Base-by-base conservation (phyloP, 768 basidiomycete genomes). In the Calocybe cyanea region DNA sequence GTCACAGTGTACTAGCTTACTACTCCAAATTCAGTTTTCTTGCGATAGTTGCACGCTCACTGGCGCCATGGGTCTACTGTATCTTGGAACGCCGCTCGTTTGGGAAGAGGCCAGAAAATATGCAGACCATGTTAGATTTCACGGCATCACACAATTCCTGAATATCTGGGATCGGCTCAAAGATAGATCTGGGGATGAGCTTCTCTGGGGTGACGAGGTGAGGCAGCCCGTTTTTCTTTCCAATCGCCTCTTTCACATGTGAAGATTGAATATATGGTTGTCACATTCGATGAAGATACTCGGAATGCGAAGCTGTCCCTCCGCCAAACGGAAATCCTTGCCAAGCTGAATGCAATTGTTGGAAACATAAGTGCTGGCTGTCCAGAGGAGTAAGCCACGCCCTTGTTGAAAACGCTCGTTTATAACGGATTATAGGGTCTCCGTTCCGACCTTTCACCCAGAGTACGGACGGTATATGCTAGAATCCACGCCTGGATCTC, bases 401-500 rank as follows among this genome's bases (percentile, higher is more conserved):
- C 43, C 46, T 21, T 34, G 17, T 9, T 21, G 17, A 41, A 43
- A 37, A 47, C 41, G 37, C 35, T 32, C 32, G 24, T 32, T 38
- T 34, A 19, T 42, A 21, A 34, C 41, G 28, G 38, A 39, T 45
- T 30, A 23, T 49, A 92, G 87, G 30, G 69, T 82, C 35, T 73
- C 82, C 2, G 78, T 92, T 19, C 96, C 96, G 2, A 87, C 85
- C 10, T 98, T 94, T 60, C 96, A 98, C 61, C 95, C 95, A 14
- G 96, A 99, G 66, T 99, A 97, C 69, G 96, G 96, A 32, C 80
- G 94, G 31, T 98, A 90, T 70, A 99, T 99, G 96, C 77, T 99
- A 42, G 96, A 99, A 63, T 92, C 92, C 2, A 99, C 95, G 0
- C 96, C 96, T 0, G 96, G 96, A 2, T 82, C 85, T 39, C 96